A percentile compares a stretch with the other conserved stretches of the same genome.
These are phyloP conservation scores for Pinus tabuliformis DNA, from an alignment of 75 land plant species.

Conservation along the genomic window DNA sequence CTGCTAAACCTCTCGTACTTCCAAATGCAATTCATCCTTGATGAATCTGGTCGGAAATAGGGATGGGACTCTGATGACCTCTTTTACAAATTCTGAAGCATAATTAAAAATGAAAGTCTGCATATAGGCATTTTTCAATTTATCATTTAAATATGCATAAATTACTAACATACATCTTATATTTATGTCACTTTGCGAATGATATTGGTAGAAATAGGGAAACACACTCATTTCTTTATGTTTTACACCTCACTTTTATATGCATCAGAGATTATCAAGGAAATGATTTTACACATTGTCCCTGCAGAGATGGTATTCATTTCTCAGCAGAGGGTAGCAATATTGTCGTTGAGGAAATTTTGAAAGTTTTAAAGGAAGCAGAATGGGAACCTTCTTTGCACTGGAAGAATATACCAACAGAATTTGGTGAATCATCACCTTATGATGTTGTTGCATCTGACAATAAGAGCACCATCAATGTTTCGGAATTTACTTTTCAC, in stretches of 20 bases:
- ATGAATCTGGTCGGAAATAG: background rate
- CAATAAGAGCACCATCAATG: constrained; percentile 48
- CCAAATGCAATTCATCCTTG: background rate
- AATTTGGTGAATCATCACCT: constrained; percentile 67
- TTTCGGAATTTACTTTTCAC: constrained; percentile 55
- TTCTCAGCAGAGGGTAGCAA: constrained; percentile 77
- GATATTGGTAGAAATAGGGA: background rate
- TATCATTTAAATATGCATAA: background rate
- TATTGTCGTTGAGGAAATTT: constrained; percentile 76
- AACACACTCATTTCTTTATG: background rate
- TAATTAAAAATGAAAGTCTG: background rate
- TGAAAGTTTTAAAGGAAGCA: constrained; percentile 70
- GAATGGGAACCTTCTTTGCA: constrained; percentile 80
- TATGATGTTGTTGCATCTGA: constrained; percentile 58
- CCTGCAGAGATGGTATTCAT: constrained; percentile 90
- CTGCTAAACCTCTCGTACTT: background rate
- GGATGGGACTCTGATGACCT: background rate
- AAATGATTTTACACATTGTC: background rate
- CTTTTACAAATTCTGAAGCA: background rate
- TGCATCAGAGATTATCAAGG: background rate
- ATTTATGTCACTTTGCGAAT: background rate
- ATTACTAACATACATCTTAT: background rate
- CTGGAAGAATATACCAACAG: constrained; percentile 75
- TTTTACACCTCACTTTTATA: background rate
- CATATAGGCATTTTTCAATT: background rate